Percentiles rank a stretch among this genome's conserved stretches.
Conservation (phyloP, 164 flowering plant genomes). For the Malania oleifera region DNA sequence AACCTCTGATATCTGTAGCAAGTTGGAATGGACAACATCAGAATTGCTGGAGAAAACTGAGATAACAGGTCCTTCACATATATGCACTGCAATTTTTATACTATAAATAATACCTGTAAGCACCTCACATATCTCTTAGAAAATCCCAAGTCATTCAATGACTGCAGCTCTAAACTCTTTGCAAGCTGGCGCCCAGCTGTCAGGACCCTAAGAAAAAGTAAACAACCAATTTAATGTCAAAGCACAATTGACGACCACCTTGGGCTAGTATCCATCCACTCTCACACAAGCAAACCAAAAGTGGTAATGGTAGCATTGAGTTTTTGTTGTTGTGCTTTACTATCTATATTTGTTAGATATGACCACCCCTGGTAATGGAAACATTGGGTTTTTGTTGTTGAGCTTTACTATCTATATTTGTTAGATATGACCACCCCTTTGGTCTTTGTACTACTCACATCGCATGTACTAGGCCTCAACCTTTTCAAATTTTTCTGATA, state of each 20-base stretch:
- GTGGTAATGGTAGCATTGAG: no score
- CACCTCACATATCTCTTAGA: conserved; percentile 95
- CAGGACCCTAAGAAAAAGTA: conserved; percentile 53
- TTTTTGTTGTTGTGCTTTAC: no score
- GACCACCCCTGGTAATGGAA: no score
- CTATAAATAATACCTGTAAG: conserved; percentile 95
- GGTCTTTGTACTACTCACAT: no score
- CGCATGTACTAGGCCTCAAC: no score
- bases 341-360: no score
- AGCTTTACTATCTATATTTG: no score
- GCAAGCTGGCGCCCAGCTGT: conserved; percentile 88
- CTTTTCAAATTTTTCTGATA: no score
- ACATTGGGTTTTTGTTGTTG: no score
- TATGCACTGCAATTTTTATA: no score
- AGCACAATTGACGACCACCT: not conserved
- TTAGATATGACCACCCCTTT: no score
- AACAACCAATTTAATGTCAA: not conserved
- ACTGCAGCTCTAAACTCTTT: conserved; percentile 74
- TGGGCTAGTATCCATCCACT: not conserved
- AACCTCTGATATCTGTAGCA: conserved; percentile 84
- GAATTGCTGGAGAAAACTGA: not conserved
- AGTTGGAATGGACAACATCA: conserved; percentile 5
- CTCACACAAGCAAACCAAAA: not conserved
- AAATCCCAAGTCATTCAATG: conserved; percentile 91
- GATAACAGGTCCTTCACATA: no score